Evolutionary conservation across 352 stramenopile genomes (phyloP), one percentile per base, ranked within the genome.

Genomic region (Nothophytophthora sp.): DNA sequence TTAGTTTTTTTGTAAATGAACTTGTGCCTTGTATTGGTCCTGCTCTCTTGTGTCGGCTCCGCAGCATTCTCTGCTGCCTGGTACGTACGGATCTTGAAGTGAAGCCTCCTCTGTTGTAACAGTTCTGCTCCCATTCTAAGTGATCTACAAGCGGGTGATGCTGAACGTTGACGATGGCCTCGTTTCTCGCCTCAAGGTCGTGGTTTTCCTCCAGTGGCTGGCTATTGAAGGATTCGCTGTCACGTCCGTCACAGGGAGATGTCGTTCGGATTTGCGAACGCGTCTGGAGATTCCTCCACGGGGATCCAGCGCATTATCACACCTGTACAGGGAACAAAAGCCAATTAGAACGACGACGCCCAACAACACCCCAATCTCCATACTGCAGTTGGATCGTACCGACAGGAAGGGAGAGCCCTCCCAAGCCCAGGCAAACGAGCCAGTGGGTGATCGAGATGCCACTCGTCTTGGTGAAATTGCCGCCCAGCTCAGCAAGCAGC

Each of bases 401-500:
- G 50, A 90, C 63, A 25, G 83, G 83, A 27, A 93, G 48, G 5
- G 83, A 79, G 9, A 93, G 50, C 0, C 73, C 64, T 2, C 78
- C 81, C 29, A 87, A 73, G 13, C 70, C 76, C 11, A 92, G 60
- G 51, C 73, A 88, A 4, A 76, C 47, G 10, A 87, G 47, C 83
- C 83, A 93, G 40, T 90, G 63, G 11, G 24, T 38, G 44, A 88
- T 67, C 35, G 74, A 69, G 43, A 93, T 82, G 28, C 72, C 34
- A 47, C 78, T 87, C 16, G 83, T 91, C 54, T 90, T 90, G 25
- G 70, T 89, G 39, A 93, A 91, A 49, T 90, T 64, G n/a, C 95
- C 96, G 32, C 96, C 96, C 41, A 97, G 96, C 65, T 99, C 73
- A 33, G 98, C 94, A 40, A 99, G 93, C 15, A 99, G 49, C 33